Evolutionary conservation across 257 asterid species (phyloP).

Genomic region (Misopates orontium): DNA sequence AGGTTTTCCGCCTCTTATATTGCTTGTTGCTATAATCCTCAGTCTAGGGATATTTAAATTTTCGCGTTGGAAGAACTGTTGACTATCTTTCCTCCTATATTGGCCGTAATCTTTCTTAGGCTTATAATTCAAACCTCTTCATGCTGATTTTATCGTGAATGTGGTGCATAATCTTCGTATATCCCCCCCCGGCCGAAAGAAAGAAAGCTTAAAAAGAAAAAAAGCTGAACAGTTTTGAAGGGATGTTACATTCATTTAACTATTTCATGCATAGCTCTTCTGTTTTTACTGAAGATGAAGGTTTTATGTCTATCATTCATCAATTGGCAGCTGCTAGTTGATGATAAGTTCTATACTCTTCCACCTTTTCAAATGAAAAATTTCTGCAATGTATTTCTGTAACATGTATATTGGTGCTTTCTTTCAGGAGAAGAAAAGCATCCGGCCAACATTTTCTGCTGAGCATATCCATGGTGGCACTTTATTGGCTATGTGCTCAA

Average conservation of each 20-base stretch:
- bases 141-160: neutral
- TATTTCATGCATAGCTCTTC: slow-evolving; percentile 15
- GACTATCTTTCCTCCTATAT: neutral
- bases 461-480: slow-evolving; percentile 92
- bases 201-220: neutral
- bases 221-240: neutral
- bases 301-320: slow-evolving; percentile 4
- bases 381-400: slow-evolving; percentile 11
- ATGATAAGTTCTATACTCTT: neutral
- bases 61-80: neutral
- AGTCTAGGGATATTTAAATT: slow-evolving; percentile 5
- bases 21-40: slow-evolving; percentile 2
- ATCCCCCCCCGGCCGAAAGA: neutral
- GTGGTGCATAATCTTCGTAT: neutral
- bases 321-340: neutral
- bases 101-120: neutral
- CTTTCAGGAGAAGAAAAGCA: slow-evolving; percentile 93
- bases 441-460: slow-evolving; percentile 97
- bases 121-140: neutral
- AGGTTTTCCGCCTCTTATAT: slow-evolving; percentile 28
- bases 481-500: slow-evolving; percentile 90
- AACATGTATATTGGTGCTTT: slow-evolving; percentile 27
- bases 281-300: slow-evolving; percentile 3
- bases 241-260: neutral
- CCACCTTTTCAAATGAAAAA: neutral